Base-by-base conservation (phyloP, 2,329 filamentous ascomycete species). In the Lizonia empirigonia region DNA sequence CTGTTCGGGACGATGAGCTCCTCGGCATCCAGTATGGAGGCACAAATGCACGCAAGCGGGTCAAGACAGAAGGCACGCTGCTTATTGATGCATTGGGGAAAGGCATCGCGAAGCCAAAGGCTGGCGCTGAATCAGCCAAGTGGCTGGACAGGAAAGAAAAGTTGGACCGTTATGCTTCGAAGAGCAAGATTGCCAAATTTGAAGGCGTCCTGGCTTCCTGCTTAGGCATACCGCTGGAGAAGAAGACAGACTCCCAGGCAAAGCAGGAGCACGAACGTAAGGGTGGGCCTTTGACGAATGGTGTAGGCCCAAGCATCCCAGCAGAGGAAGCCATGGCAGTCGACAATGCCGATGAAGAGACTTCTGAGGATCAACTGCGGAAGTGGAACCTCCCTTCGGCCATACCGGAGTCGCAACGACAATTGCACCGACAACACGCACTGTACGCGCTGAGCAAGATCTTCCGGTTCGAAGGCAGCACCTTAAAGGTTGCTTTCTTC, bases 51-150 rank as follows among this genome's bases (percentile, higher is more conserved):
- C 65, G 68, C 6, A 78, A 76, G 54, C 67, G 72, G 20, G 56
- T 61, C n/a, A 74, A 68, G 58, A 60, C 63, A 4, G 60, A 69
- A 30, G 70, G 69, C 42, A 86, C 87, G 7, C 77, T 89, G 7
- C 75, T 92, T 20, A 87, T 89, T 26, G 88, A 92, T 65, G 88
- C 88, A 0, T 83, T 92, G 45, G 87, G 88, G 1, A 86, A 86
- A 53, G 88, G 87, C 2, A 75, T 82, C 24, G 39, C 52, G 8
- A 51, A 50, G 12, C 26, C 44, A 4, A 56, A 54, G 20, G 19
- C 27, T 12, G 46, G 39, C 20, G 32, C 50, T 15, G 60, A 64
- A 13, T 57, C 40, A 49, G 56, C 64, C 9, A 62, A 64, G 20
- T 68, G 68, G 63, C 55, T 66, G n/a, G 67, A 66, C 29, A 58